Conservation (phyloP, 2,329 filamentous ascomycete species). For the Ophiostoma piceae region DNA sequence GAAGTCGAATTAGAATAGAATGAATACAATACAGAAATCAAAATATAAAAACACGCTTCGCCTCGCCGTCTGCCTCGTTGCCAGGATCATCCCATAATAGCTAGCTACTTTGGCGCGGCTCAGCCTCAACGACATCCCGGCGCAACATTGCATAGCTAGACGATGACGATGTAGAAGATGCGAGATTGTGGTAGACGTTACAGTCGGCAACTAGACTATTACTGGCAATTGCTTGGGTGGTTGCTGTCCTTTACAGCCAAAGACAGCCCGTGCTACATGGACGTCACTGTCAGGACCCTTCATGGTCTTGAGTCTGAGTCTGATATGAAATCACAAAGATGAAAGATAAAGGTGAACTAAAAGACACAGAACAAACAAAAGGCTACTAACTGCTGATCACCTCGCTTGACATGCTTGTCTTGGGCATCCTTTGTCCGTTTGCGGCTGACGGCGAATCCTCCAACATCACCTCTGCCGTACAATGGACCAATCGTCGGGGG, state of each 20-base stretch:
- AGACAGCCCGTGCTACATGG: no score
- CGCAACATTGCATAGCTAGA: not conserved
- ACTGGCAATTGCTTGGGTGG: no score
- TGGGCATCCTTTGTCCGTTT: constrained; percentile 6
- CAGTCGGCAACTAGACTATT: no score
- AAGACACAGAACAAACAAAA: not conserved
- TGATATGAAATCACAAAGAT: no score
- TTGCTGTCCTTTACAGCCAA: no score
- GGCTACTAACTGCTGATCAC: not conserved
- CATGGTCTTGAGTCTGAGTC: no score
- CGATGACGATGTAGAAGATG: not conserved
- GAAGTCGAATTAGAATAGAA: not conserved
- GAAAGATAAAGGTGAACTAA: no score
- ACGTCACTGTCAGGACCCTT: not conserved
- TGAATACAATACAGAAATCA: not conserved
- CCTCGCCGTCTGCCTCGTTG: constrained; percentile 22
- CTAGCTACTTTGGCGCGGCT: not conserved
- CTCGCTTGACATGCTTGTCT: not conserved
- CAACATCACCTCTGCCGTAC: constrained; percentile 6
- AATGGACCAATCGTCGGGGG: not conserved
- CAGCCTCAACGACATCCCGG: not conserved
- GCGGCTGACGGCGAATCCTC: constrained; percentile 7
- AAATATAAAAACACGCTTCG: constrained; percentile 18
- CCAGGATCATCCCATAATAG: constrained; percentile 12
- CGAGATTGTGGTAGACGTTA: no score